Percentiles rank a stretch among this genome's conserved stretches.
phyloP scores from a whole-genome alignment of 2,329 filamentous ascomycete genomes.

The Xylaria sp. region DNA sequence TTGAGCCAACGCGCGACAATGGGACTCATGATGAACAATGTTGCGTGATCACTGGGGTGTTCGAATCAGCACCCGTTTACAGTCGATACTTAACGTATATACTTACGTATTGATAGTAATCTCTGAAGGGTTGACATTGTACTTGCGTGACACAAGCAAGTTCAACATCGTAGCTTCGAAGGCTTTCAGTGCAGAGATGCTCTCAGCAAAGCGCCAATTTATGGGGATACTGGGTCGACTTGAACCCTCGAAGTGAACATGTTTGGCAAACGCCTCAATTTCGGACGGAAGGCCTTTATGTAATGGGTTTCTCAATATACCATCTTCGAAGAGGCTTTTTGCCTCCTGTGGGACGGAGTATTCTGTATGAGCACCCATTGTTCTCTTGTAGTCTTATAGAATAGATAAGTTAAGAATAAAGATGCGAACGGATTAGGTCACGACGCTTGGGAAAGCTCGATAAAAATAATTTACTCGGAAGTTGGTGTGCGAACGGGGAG shows the following conservation, averaged over 20 bases:
- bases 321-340: conserved; percentile 26
- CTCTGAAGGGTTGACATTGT: conserved; percentile 23
- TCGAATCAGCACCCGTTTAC: not conserved
- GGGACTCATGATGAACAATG: conserved; percentile 31
- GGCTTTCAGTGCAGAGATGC: conserved; percentile 33
- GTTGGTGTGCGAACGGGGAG: not conserved
- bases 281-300: conserved; percentile 20
- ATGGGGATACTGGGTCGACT: conserved; percentile 27
- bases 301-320: conserved; percentile 30
- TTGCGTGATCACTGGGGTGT: conserved; percentile 24
- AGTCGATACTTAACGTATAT: not conserved
- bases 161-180: conserved; percentile 34
- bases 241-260: conserved; percentile 28
- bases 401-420: not conserved
- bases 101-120: conserved; percentile 33
- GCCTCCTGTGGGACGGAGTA: conserved; percentile 31
- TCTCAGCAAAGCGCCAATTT: conserved; percentile 33
- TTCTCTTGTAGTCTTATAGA: not conserved
- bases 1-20: conserved; percentile 17
- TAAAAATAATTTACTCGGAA: not conserved
- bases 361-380: conserved; percentile 22
- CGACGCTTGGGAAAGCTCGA: not conserved
- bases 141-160: conserved; percentile 26
- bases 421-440: not conserved
- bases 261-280: conserved; percentile 18